Evolutionary conservation across 2,329 filamentous ascomycete genomes (phyloP).

Genomic region (Aspergillus ochraceoroseus): DNA sequence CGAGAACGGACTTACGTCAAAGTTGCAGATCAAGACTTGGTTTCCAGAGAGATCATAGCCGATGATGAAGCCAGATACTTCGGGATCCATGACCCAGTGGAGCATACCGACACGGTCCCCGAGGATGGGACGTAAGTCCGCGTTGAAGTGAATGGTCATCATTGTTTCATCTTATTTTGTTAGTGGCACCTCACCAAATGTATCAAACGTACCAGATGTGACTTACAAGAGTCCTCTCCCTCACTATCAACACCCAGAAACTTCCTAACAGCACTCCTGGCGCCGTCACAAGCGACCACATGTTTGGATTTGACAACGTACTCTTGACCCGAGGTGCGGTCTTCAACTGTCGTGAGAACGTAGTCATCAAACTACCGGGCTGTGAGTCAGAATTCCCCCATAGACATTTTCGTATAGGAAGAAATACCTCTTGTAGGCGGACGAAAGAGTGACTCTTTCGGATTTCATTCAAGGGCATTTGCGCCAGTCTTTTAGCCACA

Average conservation of each 20-base stretch:
- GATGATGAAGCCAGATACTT: slow-evolving; percentile 44
- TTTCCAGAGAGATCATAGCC: slow-evolving; percentile 42
- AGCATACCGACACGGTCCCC: slow-evolving; percentile 42
- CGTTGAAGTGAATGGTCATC: slow-evolving; percentile 48
- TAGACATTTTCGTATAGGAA: too few species aligned
- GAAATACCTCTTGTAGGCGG: slow-evolving; percentile 29
- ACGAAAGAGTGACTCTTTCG: slow-evolving; percentile 30
- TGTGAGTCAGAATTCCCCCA: background rate
- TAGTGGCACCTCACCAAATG: background rate
- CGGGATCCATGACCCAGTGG: slow-evolving; percentile 45
- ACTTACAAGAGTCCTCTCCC: slow-evolving; percentile 43
- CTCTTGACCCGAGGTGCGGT: slow-evolving; percentile 21
- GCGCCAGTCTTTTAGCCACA: slow-evolving; percentile 25
- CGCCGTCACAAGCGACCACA: slow-evolving; percentile 39
- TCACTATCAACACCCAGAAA: slow-evolving; percentile 37
- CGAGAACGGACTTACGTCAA: slow-evolving; percentile 32
- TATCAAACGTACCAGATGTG: background rate
- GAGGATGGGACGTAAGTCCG: slow-evolving; percentile 39
- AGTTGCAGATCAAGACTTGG: slow-evolving; percentile 45
- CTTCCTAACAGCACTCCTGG: slow-evolving; percentile 29
- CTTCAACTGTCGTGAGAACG: slow-evolving; percentile 31
- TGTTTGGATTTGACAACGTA: slow-evolving; percentile 32
- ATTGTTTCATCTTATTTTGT: slow-evolving; percentile 39
- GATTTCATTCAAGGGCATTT: slow-evolving; percentile 17
- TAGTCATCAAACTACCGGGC: slow-evolving; percentile 20